These are phyloP conservation scores for Lophium mytilinum DNA, from an alignment of 495 filamentous ascomycete genomes.

Conservation along the genomic window DNA sequence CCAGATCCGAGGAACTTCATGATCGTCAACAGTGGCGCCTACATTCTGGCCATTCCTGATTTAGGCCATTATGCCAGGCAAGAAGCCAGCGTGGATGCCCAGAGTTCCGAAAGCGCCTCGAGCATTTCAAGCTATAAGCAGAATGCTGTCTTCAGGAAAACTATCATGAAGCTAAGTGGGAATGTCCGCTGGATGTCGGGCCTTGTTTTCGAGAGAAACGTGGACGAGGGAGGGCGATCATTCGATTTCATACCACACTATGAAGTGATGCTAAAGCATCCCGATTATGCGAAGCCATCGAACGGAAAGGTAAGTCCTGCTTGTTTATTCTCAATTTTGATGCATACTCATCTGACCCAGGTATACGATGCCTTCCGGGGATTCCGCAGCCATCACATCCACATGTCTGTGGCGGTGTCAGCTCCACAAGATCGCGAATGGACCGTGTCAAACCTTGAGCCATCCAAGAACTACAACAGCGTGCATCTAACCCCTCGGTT, in stretches of 20 bases:
- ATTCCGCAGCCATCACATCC: slow-evolving; percentile 92
- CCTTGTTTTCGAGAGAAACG: slow-evolving; percentile 81
- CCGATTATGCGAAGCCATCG: slow-evolving; percentile 56
- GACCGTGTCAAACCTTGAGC: slow-evolving; percentile 59
- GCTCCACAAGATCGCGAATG: slow-evolving; percentile 77
- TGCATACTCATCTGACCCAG: slow-evolving; percentile 30
- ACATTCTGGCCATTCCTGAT: slow-evolving; percentile 86
- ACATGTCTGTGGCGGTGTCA: slow-evolving; percentile 81
- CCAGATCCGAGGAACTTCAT: slow-evolving; percentile 88
- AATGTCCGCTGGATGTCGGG: slow-evolving; percentile 87
- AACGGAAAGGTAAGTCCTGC: slow-evolving; percentile 26
- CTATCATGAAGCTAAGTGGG: slow-evolving; percentile 95
- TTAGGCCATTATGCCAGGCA: slow-evolving; percentile 77
- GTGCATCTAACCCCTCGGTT: slow-evolving; percentile 89
- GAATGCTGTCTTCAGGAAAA: slow-evolving; percentile 84
- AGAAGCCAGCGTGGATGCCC: slow-evolving; percentile 45
- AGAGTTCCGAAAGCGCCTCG: slow-evolving; percentile 45
- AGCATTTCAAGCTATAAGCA: slow-evolving; percentile 61
- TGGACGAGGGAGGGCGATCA: slow-evolving; percentile 55
- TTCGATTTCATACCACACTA: slow-evolving; percentile 92
- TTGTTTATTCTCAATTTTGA: background rate
- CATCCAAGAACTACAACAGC: slow-evolving; percentile 85
- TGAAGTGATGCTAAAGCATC: slow-evolving; percentile 76
- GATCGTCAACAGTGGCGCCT: slow-evolving; percentile 90
- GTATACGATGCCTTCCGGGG: slow-evolving; percentile 87